Evolutionary conservation across 2,329 filamentous ascomycete genomes (phyloP), one percentile per base, ranked within the genome.

Genomic region (Aspergillus felis): DNA sequence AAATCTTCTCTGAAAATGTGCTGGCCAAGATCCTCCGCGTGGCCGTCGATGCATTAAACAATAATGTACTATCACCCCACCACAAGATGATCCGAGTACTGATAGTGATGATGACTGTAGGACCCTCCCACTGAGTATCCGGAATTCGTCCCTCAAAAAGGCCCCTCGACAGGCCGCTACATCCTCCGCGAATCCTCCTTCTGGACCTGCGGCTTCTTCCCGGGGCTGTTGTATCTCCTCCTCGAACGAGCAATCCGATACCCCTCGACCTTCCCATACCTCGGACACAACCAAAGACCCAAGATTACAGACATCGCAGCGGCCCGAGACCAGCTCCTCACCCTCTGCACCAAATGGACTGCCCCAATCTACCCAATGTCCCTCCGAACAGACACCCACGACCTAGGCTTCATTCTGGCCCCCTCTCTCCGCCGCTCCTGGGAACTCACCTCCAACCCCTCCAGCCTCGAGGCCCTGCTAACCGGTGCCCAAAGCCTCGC

Each of bases 341-440:
- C 51, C 1, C 55, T 64, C 0, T 63, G 57, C 25, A 53, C 48
- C 1, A 50, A 22, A n/a, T 66, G 64, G 64, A 57, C 61, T 4
- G 52, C 44, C 12, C 62, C 62, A 1, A 44, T 66, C 9, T 58
- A 62, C n/a, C 27, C 41, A 6, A 63, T 64, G 59, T 44, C 51
- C 17, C 29, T 48, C 3, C 76, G 80, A 27, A 83, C 74, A 7
- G 79, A 83, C 57, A 83, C 81, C 0, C 81, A 84, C 58, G 81
- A 84, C 51, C 75, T 84, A 61, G 79, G 79, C 0, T 84, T 84
- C 59, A 82, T 84, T 3, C 72, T 82, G 1, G 73, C 78, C 61
- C 80, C 81, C 0, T 74, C 79, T 0, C 61, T 82, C 1, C 72
- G 76, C 12, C 68, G 72, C 28, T 76, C 80, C 52, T 83, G 76